These are phyloP conservation scores for Daldinia eschscholtzii DNA, from an alignment of 2,329 filamentous ascomycete species.

Conservation along the genomic window DNA sequence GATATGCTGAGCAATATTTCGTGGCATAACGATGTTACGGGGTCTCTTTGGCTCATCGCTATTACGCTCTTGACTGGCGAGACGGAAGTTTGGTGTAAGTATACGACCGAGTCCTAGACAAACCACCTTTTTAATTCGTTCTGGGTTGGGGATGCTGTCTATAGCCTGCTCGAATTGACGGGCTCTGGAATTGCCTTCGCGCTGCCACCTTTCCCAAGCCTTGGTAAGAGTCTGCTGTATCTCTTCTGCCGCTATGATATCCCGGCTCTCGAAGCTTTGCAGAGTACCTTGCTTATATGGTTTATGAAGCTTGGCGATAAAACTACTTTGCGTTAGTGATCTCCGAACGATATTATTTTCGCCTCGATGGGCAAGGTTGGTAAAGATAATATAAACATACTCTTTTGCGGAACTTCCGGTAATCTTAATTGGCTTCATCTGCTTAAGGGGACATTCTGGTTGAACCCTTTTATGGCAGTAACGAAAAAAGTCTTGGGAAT, in stretches of 20 bases:
- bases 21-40: conserved; percentile 9
- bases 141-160: conserved; percentile 25
- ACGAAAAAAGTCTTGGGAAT: background rate
- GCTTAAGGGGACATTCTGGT: conserved; percentile 13
- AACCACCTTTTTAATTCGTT: conserved; percentile 31
- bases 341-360: background rate
- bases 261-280: background rate
- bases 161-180: conserved; percentile 22
- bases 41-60: background rate
- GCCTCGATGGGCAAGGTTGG: background rate
- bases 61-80: background rate
- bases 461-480: conserved; percentile 5
- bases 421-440: conserved; percentile 26
- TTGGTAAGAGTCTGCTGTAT: conserved; percentile 24
- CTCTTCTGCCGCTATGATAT: background rate
- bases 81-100: background rate
- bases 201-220: conserved; percentile 30
- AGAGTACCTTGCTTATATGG: background rate
- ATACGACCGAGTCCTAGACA: conserved; percentile 34
- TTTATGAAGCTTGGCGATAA: conserved; percentile 18
- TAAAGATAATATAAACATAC: conserved; percentile 13
- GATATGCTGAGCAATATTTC: conserved; percentile 33
- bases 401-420: conserved; percentile 1
- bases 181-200: conserved; percentile 16
- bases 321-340: conserved; percentile 17